phyloP scores from a whole-genome alignment of 2,329 filamentous ascomycete species.

The Aspergillus proliferans region DNA sequence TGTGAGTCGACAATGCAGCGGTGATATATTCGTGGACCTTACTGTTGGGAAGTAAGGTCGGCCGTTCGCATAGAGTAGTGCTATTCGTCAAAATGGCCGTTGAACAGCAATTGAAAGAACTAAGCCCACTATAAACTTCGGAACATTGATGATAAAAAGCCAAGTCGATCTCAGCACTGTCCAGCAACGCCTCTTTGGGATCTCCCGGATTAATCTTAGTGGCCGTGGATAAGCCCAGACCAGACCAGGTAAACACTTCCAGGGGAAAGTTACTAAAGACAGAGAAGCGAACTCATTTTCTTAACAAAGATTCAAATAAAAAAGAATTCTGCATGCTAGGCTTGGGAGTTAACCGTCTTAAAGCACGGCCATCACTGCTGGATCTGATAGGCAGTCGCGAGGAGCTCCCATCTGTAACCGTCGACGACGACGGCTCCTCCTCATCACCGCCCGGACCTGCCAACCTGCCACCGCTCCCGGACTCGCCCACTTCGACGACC shows the following conservation, averaged over 20 bases:
- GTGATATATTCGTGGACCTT: no score
- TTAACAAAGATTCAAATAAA: neutral
- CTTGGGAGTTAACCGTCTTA: conserved; percentile 51
- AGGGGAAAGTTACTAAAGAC: neutral
- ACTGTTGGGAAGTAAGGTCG: no score
- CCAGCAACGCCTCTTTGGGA: neutral
- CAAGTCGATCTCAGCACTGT: neutral
- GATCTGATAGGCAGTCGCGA: conserved; percentile 46
- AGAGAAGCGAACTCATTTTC: neutral
- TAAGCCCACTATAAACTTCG: no score
- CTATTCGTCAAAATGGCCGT: no score
- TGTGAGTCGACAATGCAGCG: no score
- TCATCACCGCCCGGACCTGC: conserved; percentile 33
- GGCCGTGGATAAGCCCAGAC: neutral
- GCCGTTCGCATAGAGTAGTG: no score
- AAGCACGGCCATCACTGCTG: conserved; percentile 56
- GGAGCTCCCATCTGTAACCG: neutral
- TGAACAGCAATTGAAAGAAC: no score
- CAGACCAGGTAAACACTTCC: neutral
- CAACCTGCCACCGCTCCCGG: conserved; percentile 41
- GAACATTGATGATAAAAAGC: no score
- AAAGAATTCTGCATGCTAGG: conserved; percentile 44
- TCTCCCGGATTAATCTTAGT: neutral
- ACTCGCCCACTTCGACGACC: conserved; percentile 35
- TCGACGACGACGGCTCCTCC: conserved; percentile 9